Evolutionary conservation across 257 asterid genomes (phyloP), one percentile per base, ranked within the genome.

Genomic region (Scutellaria baicalensis): DNA sequence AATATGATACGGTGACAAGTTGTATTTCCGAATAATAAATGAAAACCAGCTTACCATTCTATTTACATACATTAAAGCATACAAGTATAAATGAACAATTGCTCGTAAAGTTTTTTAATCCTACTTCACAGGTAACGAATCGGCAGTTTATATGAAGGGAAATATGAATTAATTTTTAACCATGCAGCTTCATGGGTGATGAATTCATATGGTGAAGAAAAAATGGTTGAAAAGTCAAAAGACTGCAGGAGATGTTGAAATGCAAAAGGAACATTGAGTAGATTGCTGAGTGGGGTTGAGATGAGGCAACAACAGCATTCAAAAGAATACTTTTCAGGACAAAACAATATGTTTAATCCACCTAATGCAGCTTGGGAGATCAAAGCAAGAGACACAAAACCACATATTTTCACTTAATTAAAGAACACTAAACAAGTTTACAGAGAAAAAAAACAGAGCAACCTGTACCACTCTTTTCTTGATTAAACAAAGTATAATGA

Each of bases 1-100:
- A 69, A 59, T 56, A 79, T 74, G 66, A 76, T 68, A n/a, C 4
- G 62, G 48, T 40, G 58, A 64, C 59, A 67, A 61, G 59, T 48
- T 33, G 8, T 64, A 57, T 8, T 70, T 58, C 52, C 20, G 60
- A 61, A 60, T 59, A 13, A 27, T 39, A 39, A 17, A 39, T 18
- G 54, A 64, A 38, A 20, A 40, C 9, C 20, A 48, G 52, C 11
- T 21, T 21, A 21, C 10, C 8, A 48, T 55, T 50, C 13, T 0
- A 16, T 5, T 20, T 27, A 27, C 33, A 27, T 27, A 27, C 3
- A 27, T 27, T 27, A 5, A 3, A 16, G 16, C 20, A 42, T 48
- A 20, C 4, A 23, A 31, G 27, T 20, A 5, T 31, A 23, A 18
- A 62, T 31, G 11, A 59, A 10, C 38, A 58, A 20, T 14, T 10